Evolutionary conservation across 352 stramenopile species (phyloP).

Genomic region (Pythium monospermum): DNA sequence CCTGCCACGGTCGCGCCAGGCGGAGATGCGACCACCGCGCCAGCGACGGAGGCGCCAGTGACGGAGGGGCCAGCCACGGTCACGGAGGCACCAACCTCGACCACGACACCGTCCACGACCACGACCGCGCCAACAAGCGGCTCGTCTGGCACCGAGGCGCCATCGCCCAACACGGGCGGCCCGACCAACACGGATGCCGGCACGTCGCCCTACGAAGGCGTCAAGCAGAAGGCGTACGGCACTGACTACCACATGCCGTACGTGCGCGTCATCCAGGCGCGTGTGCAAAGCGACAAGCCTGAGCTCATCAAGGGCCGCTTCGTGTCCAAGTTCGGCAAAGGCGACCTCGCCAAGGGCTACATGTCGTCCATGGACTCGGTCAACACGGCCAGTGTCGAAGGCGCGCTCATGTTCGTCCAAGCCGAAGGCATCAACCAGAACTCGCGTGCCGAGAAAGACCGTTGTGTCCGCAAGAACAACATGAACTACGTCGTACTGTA

Average conservation of each 20-base stretch:
- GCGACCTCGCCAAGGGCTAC: constrained; percentile 5
- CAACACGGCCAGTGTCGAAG: constrained; percentile 26
- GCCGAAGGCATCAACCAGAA: constrained; percentile 28
- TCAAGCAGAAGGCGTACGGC: constrained; percentile 8
- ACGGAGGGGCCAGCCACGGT: background rate
- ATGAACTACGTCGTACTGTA: constrained; percentile 42
- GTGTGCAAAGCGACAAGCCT: constrained; percentile 59
- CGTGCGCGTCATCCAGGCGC: constrained; percentile 53
- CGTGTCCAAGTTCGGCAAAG: constrained; percentile 37
- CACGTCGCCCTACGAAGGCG: background rate
- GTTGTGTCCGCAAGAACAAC: constrained; percentile 39
- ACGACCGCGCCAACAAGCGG: background rate
- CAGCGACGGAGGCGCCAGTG: background rate
- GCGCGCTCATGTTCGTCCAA: constrained; percentile 20
- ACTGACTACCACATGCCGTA: constrained; percentile 51
- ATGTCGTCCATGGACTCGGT: constrained; percentile 22
- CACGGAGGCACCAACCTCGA: background rate
- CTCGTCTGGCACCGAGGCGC: background rate
- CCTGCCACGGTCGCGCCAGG: background rate
- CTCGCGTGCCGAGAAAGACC: constrained; percentile 4
- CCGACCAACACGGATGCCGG: background rate
- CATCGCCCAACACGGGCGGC: background rate
- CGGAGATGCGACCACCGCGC: background rate
- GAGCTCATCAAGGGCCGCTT: constrained; percentile 46
- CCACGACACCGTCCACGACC: background rate